Conservation (phyloP, 805 yeast genomes). For the Hanseniaspora meyeri region DNA sequence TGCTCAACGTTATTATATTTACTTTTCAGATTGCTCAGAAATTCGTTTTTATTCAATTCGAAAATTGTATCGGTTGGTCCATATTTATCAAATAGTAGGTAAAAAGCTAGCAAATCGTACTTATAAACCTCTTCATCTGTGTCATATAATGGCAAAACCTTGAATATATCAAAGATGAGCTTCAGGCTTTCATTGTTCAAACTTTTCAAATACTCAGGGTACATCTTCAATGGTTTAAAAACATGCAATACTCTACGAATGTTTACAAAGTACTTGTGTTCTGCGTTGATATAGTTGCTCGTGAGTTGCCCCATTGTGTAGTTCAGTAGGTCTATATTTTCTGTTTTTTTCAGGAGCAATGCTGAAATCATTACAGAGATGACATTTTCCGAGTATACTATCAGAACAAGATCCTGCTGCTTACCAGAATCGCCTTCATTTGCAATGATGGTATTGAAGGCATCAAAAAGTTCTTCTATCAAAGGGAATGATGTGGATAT, state of each 20-base stretch:
- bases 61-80: background rate
- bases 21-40: background rate
- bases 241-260: background rate
- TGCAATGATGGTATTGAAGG: background rate
- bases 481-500: background rate
- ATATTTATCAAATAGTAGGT: background rate
- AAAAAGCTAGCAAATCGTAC: background rate
- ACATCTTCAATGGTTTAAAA: background rate
- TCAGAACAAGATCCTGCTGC: background rate
- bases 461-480: background rate
- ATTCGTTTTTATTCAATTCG: background rate
- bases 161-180: background rate
- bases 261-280: background rate
- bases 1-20: background rate
- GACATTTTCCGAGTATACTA: constrained; percentile 8
- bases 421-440: background rate
- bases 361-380: background rate
- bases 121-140: background rate
- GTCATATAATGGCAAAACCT: background rate
- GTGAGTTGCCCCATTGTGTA: background rate
- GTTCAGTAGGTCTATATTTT: background rate
- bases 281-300: background rate
- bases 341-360: background rate
- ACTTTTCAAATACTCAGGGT: background rate
- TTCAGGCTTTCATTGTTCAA: background rate